Conservation (phyloP, 2,329 filamentous ascomycete species). For the Zasmidium citrigriseum region DNA sequence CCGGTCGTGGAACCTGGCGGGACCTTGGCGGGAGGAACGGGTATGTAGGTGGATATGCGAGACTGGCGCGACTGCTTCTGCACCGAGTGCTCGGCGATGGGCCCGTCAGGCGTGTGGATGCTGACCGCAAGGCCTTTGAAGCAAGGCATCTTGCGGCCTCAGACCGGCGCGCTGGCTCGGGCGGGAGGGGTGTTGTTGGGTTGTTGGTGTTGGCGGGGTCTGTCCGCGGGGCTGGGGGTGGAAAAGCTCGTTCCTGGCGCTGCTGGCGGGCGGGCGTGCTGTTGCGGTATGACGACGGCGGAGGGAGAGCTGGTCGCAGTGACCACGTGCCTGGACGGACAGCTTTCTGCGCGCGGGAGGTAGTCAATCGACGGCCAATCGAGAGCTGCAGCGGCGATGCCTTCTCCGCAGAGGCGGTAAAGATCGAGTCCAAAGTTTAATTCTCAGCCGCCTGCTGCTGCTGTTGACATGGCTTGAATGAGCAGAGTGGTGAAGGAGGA, state of each 20-base stretch:
- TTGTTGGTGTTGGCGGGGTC: not conserved
- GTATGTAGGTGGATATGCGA: conserved; percentile 95
- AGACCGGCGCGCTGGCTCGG: not conserved
- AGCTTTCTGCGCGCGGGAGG: not conserved
- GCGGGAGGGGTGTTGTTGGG: conserved; percentile 3
- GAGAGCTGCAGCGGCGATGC: not conserved
- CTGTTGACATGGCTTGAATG: not conserved
- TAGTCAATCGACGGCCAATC: not conserved
- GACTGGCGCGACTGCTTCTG: conserved; percentile 90
- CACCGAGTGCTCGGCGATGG: conserved; percentile 88
- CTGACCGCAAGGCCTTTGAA: conserved; percentile 99
- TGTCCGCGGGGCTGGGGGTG: not conserved
- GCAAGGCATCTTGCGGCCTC: conserved; percentile 71
- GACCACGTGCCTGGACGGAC: not conserved
- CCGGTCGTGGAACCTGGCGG: conserved; percentile 63
- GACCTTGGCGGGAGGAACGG: conserved; percentile 84
- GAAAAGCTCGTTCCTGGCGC: not conserved
- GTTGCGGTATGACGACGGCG: not conserved
- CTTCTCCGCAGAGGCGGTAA: not conserved
- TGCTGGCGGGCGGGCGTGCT: not conserved
- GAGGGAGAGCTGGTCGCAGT: not conserved
- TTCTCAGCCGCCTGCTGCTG: not conserved
- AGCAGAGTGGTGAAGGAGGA: not conserved
- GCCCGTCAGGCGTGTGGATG: conserved; percentile 80
- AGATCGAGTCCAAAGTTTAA: not conserved